phyloP scores from a whole-genome alignment of 2,329 filamentous ascomycete genomes.

The Ceratocystis colombiana region DNA sequence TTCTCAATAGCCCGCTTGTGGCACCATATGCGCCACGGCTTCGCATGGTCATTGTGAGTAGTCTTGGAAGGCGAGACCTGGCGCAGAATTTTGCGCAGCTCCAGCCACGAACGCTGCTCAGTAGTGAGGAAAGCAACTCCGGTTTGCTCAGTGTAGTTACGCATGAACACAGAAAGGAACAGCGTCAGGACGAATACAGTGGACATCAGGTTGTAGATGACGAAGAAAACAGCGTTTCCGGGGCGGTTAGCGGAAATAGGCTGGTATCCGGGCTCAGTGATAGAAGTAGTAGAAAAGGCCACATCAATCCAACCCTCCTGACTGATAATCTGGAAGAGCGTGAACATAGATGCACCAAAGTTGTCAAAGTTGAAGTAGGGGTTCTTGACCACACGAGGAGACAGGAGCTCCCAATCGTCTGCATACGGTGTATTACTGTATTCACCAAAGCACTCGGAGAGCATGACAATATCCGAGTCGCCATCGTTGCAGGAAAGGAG shows the following conservation, averaged over 20 bases:
- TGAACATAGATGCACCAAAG: constrained; percentile 87
- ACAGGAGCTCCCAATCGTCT: constrained; percentile 64
- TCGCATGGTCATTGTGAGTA: constrained; percentile 66
- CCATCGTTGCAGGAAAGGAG: constrained; percentile 64
- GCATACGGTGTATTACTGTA: constrained; percentile 66
- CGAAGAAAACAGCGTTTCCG: constrained; percentile 87
- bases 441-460: constrained; percentile 75
- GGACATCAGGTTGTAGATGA: constrained; percentile 90
- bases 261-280: constrained; percentile 66
- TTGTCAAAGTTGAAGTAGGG: constrained; percentile 87
- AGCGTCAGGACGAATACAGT: constrained; percentile 94
- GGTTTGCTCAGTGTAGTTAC: constrained; percentile 97
- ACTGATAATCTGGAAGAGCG: constrained; percentile 96
- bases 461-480: constrained; percentile 42
- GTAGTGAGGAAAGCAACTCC: constrained; percentile 92
- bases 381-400: constrained; percentile 71
- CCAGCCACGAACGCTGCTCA: constrained; percentile 93
- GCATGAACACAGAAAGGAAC: constrained; percentile 99
- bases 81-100: constrained; percentile 78
- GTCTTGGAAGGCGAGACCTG: constrained; percentile 93
- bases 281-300: constrained; percentile 72
- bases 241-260: constrained; percentile 58
- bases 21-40: constrained; percentile 82
- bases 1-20: constrained; percentile 92
- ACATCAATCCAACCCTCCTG: constrained; percentile 97